Conservation (phyloP, 352 stramenopile species). For the Thraustotheca clavata region DNA sequence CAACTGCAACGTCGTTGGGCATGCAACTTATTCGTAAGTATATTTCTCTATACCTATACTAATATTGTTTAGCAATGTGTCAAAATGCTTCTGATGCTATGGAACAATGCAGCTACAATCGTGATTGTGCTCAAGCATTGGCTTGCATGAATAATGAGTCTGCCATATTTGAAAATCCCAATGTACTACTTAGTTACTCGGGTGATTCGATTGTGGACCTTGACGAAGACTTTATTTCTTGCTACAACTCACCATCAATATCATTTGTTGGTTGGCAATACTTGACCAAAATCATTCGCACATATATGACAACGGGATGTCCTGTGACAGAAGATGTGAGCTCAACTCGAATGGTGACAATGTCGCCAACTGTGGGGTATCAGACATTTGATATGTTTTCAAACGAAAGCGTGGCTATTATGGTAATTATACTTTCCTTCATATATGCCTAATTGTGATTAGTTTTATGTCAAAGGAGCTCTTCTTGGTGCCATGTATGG, state of each 20-base stretch:
- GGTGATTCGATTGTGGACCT: too few species aligned
- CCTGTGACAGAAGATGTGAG: not conserved
- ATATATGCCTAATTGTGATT: not conserved
- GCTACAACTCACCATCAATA: not conserved
- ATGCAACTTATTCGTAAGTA: not conserved
- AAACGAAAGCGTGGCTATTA: not conserved
- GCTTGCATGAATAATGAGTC: not conserved
- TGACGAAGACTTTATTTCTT: not conserved
- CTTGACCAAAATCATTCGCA: not conserved
- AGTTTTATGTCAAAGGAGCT: conserved; percentile 1
- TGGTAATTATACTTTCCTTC: not conserved
- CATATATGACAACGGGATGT: not conserved
- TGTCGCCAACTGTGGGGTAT: not conserved
- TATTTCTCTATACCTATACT: not conserved
- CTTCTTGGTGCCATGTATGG: not conserved
- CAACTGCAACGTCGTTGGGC: not conserved
- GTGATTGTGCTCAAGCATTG: not conserved
- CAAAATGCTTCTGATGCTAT: not conserved
- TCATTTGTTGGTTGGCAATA: not conserved
- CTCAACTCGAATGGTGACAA: not conserved
- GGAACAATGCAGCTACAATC: not conserved
- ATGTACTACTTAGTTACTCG: too few species aligned
- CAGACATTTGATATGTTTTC: not conserved
- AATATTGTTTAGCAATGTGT: not conserved
- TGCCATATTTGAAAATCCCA: not conserved